Evolutionary conservation across 306 rosid genomes (phyloP), one percentile per base, ranked within the genome.

Genomic region (Hippophae tibetana): DNA sequence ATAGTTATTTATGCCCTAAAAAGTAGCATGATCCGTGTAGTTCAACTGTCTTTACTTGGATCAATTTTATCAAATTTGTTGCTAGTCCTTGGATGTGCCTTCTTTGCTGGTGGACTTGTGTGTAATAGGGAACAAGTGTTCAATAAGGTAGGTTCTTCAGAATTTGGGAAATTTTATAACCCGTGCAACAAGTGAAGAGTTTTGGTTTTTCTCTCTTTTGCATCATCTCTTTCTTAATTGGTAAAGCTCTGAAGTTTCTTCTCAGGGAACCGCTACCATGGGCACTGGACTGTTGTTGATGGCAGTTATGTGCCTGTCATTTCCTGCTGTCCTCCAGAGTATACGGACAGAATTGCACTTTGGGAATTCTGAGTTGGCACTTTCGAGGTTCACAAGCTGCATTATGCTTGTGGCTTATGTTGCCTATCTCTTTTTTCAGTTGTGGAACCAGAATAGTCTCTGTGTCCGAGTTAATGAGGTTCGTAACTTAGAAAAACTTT

Each of bases 21-120:
- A 72, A 75, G 78, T 45, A 86, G 89, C 71, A 72, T 86, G 89
- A 70, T 66, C 10, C 84, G 81, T 1, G 84, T 89, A 57, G 95
- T 86, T 67, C 92, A 86, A 72, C 89, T 74, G 69, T 89, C 95
- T 18, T 74, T 89, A 47, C 70, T 86, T 52, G 97, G 97, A 13
- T 89, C 97, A 60, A 84, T 89, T 66, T 56, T 86, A 81, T 89
- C 97, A 46, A 86, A 89, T 69, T 78, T 86, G 87, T 73, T 89
- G 73, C 66, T 89, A 7, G 97, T 86, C 60, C 97, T 89, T 74
- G 97, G 97, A 66, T 86, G 85, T 57, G 89, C 93, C 26, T 82
- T 86, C 78, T 82, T 86, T 64, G 52, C 85, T 62, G 95, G 97
- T 64, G 97, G 95, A 51, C 69, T 89, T 53, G 87, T 79, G 59